phyloP scores from a whole-genome alignment of 2,329 filamentous ascomycete species.

The Scedosporium apiospermum region DNA sequence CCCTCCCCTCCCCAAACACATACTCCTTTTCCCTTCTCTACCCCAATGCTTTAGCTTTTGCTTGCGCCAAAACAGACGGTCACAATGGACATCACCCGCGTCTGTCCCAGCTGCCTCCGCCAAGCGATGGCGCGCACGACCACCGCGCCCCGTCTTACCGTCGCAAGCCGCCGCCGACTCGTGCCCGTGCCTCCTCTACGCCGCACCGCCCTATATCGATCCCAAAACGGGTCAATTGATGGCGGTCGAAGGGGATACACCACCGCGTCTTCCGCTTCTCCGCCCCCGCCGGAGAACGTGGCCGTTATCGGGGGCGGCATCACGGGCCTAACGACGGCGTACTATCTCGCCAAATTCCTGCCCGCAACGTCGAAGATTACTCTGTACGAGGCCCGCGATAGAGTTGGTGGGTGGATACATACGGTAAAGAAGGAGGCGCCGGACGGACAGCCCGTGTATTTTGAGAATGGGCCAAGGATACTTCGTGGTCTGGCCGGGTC shows the following conservation, averaged over 20 bases:
- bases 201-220: not conserved
- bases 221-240: not conserved
- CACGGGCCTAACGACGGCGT: conserved; percentile 70
- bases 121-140: not conserved
- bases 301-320: conserved; percentile 75
- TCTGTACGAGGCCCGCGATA: conserved; percentile 63
- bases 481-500: conserved; percentile 44
- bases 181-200: not conserved
- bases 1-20: not conserved
- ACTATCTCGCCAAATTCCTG: conserved; percentile 63
- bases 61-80: not conserved
- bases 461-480: conserved; percentile 79
- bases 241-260: not conserved
- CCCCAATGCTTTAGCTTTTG: not conserved
- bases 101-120: not conserved
- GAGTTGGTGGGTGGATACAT: conserved; percentile 76
- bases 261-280: not conserved
- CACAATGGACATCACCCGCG: not conserved
- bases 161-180: not conserved
- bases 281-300: conserved; percentile 26
- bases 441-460: conserved; percentile 29
- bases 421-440: conserved; percentile 28
- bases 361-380: conserved; percentile 59
- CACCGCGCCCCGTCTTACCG: not conserved
- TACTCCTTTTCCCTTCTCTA: not conserved